Base-by-base conservation (phyloP, 257 asterid genomes). In the Solanum bukasovii region DNA sequence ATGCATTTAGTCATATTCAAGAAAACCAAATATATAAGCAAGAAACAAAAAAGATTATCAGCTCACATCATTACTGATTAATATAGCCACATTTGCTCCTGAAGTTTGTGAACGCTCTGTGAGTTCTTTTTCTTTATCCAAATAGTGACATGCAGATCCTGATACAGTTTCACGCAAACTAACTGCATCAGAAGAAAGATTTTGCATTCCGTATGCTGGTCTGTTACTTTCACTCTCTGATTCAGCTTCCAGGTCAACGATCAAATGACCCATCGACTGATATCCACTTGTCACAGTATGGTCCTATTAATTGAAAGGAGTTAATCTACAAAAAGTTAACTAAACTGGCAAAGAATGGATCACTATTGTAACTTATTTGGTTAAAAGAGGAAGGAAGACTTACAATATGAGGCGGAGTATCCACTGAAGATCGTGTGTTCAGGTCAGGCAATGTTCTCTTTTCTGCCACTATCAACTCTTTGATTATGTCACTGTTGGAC, bases 41-140 rank as follows among this genome's bases (percentile, higher is more conserved):
- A 88, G 52, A 72, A 37, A 49, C 14, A 59, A 2, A 67, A 34
- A n/a, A 84, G 72, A 88, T 6, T 38, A 6, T 25, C 46, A 72
- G 82, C 90, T 84, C 79, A 88, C 90, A 74, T 88, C 87, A 27
- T 86, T 84, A 82, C 84, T 25, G 6, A 88, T 31, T 31, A 84
- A 31, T 31, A 63, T 25, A 42, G 70, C 1, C 14, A 20, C 52
- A 33, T 75, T 56, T 85, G 81, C 74, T 38, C 85, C 42, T 72
- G 75, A 88, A 72, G 52, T 31, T 35, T 12, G 34, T 37, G 59
- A 12, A 38, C 1, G 18, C 1, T 40, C 44, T n/a, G 67, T 31
- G 31, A n/a, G 72, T 65, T 88, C 90, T 56, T 23, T 74, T 61
- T 40, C 70, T 49, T 31, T 84, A 20, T 44, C 37, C 75, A 31